Evolutionary conservation across 208 protist species (phyloP).

Genomic region (Angomonas ambiguus): DNA sequence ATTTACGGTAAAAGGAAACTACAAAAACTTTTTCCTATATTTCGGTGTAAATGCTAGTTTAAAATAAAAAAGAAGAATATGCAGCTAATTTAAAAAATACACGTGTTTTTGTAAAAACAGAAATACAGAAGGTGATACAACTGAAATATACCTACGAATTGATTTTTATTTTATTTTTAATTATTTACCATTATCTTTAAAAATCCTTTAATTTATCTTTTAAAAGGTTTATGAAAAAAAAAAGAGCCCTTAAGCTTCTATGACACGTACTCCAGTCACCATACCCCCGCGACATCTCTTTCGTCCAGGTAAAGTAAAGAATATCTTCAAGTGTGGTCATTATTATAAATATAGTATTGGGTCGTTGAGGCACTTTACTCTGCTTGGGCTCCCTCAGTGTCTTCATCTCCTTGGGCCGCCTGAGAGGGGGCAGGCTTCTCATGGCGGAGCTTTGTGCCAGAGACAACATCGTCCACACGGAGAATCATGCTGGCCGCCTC

Average conservation of each 20-base stretch:
- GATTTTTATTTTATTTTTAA: slow-evolving; percentile 14
- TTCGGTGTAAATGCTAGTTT: neutral
- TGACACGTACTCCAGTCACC: neutral
- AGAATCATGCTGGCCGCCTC: slow-evolving; percentile 98
- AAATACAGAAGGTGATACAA: neutral
- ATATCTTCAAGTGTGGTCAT: too few relatives aligned
- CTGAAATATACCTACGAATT: neutral
- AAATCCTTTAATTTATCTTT: slow-evolving; percentile 11
- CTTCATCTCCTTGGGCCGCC: slow-evolving; percentile 38
- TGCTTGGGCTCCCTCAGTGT: slow-evolving; percentile 51
- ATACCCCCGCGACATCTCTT: neutral
- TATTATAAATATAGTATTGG: slow-evolving; percentile 5
- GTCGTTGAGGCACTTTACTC: slow-evolving; percentile 11
- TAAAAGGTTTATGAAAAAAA: slow-evolving; percentile 16
- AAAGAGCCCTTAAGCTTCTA: slow-evolving; percentile 1
- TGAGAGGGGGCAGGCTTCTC: slow-evolving; percentile 56
- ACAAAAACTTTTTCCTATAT: neutral
- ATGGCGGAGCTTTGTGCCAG: slow-evolving; percentile 88
- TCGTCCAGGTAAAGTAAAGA: neutral
- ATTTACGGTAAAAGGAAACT: too few relatives aligned
- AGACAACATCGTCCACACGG: slow-evolving; percentile 99
- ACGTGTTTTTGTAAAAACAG: neutral
- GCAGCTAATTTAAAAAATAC: neutral
- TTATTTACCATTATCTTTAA: slow-evolving; percentile 10
- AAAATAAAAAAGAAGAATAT: neutral